Evolutionary conservation across 371 early-diverging fungal genomes (phyloP), one percentile per base, ranked within the genome.

Genomic region (Zancudomyces culisetae): DNA sequence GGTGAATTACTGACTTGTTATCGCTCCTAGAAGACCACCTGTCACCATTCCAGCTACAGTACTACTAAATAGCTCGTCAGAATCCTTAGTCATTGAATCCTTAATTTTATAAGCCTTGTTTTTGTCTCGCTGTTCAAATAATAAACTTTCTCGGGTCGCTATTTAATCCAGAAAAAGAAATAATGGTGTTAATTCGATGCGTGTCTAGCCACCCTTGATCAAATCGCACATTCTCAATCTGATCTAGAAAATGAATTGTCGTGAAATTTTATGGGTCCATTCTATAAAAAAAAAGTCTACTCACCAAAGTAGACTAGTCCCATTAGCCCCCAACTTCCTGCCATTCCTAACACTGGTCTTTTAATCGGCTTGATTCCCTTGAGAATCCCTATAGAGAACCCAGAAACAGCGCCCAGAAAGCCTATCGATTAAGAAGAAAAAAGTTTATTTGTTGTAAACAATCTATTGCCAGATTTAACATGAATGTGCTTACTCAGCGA

Each of bases 11-110:
- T 20, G 4, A 42, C 59, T 45, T 19, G 51, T 43, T 8, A 64
- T 54, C 40, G 56, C 53, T 15, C 55, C 52, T 12, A 64, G 45
- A 3, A 56, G 22, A 13, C 57, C 57, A 45, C 66, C 66, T n/a
- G 65, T 56, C 23, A 66, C 20, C 1, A 47, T 48, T 10, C 66
- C 66, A 15, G 64, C 54, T 2, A 52, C 4, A 2, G 55, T 35
- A 40, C 61, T 58, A 55, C 64, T 64, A 28, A 64, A 64, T 47
- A 66, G 39, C 48, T 65, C 56, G 50, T 64, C 66, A 30, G 43
- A 45, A 24, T 58, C 56, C 19, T 59, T 51, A 3, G 61, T 61
- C 42, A 47, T 49, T 15, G 61, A 60, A 1, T 39, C 21, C 13
- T 45, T 60, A 21, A 65, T 35, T 3, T 57, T 28, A 22, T 56